phyloP scores from a whole-genome alignment of 1,139 yeast species.

The Candida mesenterica region DNA sequence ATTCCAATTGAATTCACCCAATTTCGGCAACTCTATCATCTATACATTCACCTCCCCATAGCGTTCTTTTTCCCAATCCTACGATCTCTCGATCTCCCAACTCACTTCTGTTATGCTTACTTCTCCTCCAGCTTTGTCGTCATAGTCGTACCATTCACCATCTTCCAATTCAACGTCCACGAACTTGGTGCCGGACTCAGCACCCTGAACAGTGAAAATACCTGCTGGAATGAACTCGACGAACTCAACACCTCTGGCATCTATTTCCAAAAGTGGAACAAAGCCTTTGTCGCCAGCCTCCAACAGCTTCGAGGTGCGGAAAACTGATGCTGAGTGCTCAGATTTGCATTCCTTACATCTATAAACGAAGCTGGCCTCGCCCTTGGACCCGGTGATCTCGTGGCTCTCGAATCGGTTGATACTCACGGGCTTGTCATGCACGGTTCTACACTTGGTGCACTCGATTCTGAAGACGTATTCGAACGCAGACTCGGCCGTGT shows the following conservation, averaged over 20 bases:
- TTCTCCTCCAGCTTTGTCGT: slow-evolving; percentile 77
- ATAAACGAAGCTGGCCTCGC: slow-evolving; percentile 82
- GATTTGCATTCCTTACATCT: slow-evolving; percentile 66
- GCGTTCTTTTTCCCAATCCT: no score
- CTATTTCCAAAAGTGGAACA: slow-evolving; percentile 62
- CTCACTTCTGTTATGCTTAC: slow-evolving; percentile 73
- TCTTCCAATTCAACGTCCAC: slow-evolving; percentile 71
- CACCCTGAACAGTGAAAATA: slow-evolving; percentile 59
- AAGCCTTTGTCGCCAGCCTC: slow-evolving; percentile 26
- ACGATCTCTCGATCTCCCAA: slow-evolving; percentile 45
- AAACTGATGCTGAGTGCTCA: slow-evolving; percentile 39
- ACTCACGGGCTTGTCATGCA: slow-evolving; percentile 69
- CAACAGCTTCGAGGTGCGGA: slow-evolving; percentile 31
- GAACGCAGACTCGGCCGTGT: slow-evolving; percentile 59
- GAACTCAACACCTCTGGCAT: slow-evolving; percentile 82
- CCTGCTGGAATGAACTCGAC: slow-evolving; percentile 70
- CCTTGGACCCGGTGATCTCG: slow-evolving; percentile 70
- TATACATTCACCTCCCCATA: no score
- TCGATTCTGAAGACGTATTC: slow-evolving; percentile 72
- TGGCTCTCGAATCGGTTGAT: slow-evolving; percentile 63
- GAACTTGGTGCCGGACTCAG: slow-evolving; percentile 51
- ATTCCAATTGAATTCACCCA: no score
- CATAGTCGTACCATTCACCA: slow-evolving; percentile 94
- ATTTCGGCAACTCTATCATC: no score
- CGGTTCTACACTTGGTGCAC: slow-evolving; percentile 80